Conservation (phyloP, 2,329 filamentous ascomycete species). For the Sporothrix sp. region DNA sequence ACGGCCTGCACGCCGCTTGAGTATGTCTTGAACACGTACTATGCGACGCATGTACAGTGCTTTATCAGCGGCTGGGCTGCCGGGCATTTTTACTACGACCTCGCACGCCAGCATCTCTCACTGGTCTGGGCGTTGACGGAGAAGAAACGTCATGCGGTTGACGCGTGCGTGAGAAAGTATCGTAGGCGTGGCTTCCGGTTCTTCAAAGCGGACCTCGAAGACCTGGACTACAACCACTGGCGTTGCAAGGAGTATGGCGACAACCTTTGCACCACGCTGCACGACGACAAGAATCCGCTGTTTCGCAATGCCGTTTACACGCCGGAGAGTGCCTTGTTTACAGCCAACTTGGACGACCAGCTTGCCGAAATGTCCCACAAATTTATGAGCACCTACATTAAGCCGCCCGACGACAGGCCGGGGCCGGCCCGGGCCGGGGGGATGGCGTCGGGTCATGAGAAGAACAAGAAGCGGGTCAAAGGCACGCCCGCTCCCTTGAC, state of each 20-base stretch:
- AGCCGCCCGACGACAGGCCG: too few species aligned
- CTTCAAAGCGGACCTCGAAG: not conserved
- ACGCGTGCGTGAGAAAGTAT: conserved; percentile 10
- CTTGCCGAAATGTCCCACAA: not conserved
- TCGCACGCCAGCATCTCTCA: not conserved
- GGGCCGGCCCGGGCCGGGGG: too few species aligned
- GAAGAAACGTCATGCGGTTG: not conserved
- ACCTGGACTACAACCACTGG: not conserved
- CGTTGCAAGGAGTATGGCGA: not conserved
- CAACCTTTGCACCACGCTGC: not conserved
- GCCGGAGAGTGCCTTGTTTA: not conserved
- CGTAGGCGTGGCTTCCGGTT: conserved; percentile 11
- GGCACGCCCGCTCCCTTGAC: not conserved
- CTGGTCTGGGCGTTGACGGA: not conserved
- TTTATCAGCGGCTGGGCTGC: conserved; percentile 13
- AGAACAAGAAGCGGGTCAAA: too few species aligned
- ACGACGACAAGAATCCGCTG: not conserved
- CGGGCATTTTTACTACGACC: conserved; percentile 13
- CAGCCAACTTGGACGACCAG: not conserved
- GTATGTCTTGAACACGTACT: conserved; percentile 13
- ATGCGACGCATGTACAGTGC: conserved; percentile 16
- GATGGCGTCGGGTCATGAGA: too few species aligned
- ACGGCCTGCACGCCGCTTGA: conserved; percentile 9
- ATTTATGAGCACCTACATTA: not conserved
- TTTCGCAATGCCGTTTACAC: not conserved